These are phyloP conservation scores for Wickerhamiella australiensis DNA, from an alignment of 805 yeast species.

Conservation along the genomic window DNA sequence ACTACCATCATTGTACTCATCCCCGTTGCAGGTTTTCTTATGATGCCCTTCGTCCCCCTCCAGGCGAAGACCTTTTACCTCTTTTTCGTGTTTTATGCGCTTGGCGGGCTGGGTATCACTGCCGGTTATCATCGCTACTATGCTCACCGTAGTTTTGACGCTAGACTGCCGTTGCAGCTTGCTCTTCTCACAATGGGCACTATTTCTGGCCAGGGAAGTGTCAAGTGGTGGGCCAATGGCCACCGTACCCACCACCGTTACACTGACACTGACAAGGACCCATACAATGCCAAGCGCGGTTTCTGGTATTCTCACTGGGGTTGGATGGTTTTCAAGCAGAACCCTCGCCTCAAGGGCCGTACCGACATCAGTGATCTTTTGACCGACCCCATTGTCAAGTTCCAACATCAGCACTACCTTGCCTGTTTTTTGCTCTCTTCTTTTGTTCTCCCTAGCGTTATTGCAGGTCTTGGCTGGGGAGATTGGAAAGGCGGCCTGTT, in stretches of 20 bases:
- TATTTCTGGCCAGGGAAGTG: constrained; percentile 65
- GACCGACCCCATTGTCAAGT: constrained; percentile 41
- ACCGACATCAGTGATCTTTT: constrained; percentile 58
- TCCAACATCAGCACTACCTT: constrained; percentile 66
- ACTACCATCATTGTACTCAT: constrained; percentile 41
- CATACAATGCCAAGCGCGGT: constrained; percentile 73
- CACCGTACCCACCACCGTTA: constrained; percentile 87
- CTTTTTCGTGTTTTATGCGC: constrained; percentile 41
- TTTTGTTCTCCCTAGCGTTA: constrained; percentile 49
- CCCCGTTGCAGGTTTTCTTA: constrained; percentile 40
- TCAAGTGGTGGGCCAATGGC: constrained; percentile 65
- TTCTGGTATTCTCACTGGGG: constrained; percentile 77
- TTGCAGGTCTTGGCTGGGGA: constrained; percentile 58
- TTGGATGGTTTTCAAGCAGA: constrained; percentile 65
- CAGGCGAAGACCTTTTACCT: constrained; percentile 41
- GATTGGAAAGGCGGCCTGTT: constrained; percentile 66
- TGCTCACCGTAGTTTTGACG: constrained; percentile 49
- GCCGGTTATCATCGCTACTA: constrained; percentile 75
- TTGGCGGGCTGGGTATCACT: constrained; percentile 61
- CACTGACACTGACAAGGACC: constrained; percentile 81
- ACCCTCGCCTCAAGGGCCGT: constrained; percentile 50
- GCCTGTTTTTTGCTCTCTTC: constrained; percentile 40
- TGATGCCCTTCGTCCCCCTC: constrained; percentile 37
- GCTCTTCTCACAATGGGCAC: constrained; percentile 50
- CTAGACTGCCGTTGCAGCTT: constrained; percentile 35